phyloP scores from a whole-genome alignment of 2,329 filamentous ascomycete genomes.

The Blumeria graminis region DNA sequence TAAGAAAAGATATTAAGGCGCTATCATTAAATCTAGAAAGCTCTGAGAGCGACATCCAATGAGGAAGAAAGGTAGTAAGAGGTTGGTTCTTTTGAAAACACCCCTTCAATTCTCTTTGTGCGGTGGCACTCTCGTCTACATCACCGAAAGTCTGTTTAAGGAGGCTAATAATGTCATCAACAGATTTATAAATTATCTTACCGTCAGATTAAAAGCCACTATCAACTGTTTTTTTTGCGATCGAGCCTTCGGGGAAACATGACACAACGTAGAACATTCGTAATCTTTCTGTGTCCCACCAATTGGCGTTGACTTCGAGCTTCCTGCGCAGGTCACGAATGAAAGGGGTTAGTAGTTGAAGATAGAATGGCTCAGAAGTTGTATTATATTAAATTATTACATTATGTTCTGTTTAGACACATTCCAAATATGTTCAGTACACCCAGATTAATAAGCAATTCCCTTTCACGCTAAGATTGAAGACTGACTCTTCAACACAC shows the following conservation, averaged over 20 bases:
- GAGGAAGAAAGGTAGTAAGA: not conserved
- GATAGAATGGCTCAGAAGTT: too few species aligned
- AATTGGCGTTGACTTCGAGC: not conserved
- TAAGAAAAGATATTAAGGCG: not conserved
- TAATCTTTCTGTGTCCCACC: not conserved
- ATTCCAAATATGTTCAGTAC: too few species aligned
- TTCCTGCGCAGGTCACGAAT: not conserved
- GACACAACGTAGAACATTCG: not conserved
- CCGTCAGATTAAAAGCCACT: not conserved
- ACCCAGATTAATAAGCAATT: too few species aligned
- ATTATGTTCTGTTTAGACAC: too few species aligned
- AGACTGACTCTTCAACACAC: too few species aligned
- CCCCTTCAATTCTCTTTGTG: not conserved
- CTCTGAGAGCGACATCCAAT: not conserved
- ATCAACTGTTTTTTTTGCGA: not conserved
- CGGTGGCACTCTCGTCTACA: not conserved
- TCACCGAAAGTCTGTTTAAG: not conserved
- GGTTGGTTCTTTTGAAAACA: not conserved
- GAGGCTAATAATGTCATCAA: not conserved
- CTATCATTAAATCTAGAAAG: constrained; percentile 1
- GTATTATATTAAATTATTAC: too few species aligned
- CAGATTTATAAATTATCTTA: not conserved
- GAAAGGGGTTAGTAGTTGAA: not conserved
- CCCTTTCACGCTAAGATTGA: too few species aligned
- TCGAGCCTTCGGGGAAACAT: not conserved